A percentile compares a stretch with the other conserved stretches of the same genome.
Evolutionary conservation across 495 filamentous ascomycete genomes (phyloP).

Genomic region (Aspergillus indologenus): DNA sequence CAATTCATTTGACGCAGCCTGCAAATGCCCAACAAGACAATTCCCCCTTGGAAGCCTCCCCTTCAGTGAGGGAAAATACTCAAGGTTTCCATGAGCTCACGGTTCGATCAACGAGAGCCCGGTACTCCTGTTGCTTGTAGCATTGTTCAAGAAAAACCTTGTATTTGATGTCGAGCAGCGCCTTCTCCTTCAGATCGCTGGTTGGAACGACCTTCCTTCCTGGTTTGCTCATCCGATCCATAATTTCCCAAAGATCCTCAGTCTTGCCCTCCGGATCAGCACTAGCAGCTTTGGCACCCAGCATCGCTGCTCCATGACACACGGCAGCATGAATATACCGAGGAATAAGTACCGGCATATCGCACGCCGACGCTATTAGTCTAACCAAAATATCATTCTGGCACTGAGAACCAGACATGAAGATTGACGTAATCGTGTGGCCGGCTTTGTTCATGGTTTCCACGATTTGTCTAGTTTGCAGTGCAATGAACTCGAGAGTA

Average conservation of each 20-base stretch:
- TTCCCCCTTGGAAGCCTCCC: not conserved
- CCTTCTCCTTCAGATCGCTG: slow-evolving; percentile 67
- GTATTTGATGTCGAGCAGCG: slow-evolving; percentile 80
- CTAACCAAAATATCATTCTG: slow-evolving; percentile 90
- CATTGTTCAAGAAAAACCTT: slow-evolving; percentile 63
- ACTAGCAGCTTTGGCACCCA: slow-evolving; percentile 91
- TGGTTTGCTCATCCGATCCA: slow-evolving; percentile 94
- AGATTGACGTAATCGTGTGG: slow-evolving; percentile 84
- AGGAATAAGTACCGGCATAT: slow-evolving; percentile 88
- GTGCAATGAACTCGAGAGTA: slow-evolving; percentile 93
- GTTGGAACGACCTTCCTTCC: slow-evolving; percentile 77
- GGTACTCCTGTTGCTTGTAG: slow-evolving; percentile 59
- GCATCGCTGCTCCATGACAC: slow-evolving; percentile 93
- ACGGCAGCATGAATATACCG: slow-evolving; percentile 94
- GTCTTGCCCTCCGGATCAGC: slow-evolving; percentile 69
- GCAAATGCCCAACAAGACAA: not conserved
- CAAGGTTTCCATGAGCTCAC: slow-evolving; percentile 36
- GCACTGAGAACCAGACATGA: slow-evolving; percentile 97
- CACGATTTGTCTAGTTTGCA: slow-evolving; percentile 94
- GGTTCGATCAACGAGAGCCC: slow-evolving; percentile 62
- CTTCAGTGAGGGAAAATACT: not conserved
- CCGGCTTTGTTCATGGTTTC: slow-evolving; percentile 85
- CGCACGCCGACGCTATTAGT: slow-evolving; percentile 84
- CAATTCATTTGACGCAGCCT: not conserved
- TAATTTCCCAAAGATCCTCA: slow-evolving; percentile 89